Conservation (phyloP, 2,329 filamentous ascomycete genomes). For the Coniochaeta sp. region DNA sequence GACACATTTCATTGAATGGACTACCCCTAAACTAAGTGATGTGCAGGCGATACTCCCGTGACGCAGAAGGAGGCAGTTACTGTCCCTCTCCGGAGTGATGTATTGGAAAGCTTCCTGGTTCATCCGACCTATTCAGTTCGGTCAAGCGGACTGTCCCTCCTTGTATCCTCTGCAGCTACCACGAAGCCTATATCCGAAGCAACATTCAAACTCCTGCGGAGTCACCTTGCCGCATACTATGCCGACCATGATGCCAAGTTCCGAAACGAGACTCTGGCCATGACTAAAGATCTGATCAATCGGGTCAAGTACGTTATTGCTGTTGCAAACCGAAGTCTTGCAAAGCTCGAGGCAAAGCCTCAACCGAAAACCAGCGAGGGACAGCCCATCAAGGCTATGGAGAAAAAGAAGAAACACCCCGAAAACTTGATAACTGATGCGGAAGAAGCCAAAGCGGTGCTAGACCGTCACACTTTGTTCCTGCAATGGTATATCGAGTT, state of each 20-base stretch:
- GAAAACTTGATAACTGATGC: conserved; percentile 8
- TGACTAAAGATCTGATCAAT: conserved; percentile 69
- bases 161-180: conserved; percentile 67
- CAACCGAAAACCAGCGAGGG: conserved; percentile 3
- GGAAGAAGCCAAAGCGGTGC: conserved; percentile 19
- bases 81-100: conserved; percentile 9
- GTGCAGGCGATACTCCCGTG: conserved; percentile 6
- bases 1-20: not conserved
- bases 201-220: conserved; percentile 55
- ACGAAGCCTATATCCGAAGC: conserved; percentile 62
- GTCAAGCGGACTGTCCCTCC: conserved; percentile 71
- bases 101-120: conserved; percentile 44
- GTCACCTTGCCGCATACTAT: conserved; percentile 63
- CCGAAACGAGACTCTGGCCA: conserved; percentile 69
- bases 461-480: conserved; percentile 53
- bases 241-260: conserved; percentile 82
- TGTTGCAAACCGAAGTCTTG: conserved; percentile 39
- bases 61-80: conserved; percentile 25
- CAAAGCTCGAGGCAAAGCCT: conserved; percentile 22
- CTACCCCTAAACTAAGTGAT: not conserved
- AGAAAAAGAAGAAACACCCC: conserved; percentile 1
- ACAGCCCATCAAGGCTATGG: not conserved
- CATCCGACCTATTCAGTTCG: conserved; percentile 59
- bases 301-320: conserved; percentile 62
- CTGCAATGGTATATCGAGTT: conserved; percentile 69